phyloP scores from a whole-genome alignment of 371 early-diverging fungal genomes.

The Mucor saturninus region DNA sequence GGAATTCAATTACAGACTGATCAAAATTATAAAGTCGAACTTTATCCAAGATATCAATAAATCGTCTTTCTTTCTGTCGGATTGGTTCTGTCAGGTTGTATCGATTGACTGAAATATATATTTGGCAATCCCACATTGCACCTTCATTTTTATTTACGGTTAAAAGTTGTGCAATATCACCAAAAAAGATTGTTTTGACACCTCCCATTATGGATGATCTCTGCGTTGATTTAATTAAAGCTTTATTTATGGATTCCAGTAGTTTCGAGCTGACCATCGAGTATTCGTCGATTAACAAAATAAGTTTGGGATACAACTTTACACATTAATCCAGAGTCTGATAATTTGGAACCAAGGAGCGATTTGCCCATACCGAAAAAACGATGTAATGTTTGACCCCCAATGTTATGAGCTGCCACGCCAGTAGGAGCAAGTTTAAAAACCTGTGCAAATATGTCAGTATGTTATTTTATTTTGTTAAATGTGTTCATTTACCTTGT shows the following conservation, averaged over 20 bases:
- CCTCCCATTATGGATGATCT: conserved; percentile 4
- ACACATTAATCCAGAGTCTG: neutral
- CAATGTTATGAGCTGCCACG: conserved; percentile 7
- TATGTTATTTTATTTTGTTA: too few relatives aligned
- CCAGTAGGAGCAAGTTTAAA: conserved; percentile 10
- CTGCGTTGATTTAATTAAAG: conserved; percentile 4
- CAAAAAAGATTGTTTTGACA: conserved; percentile 5
- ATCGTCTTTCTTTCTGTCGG: conserved; percentile 1
- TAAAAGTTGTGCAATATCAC: conserved; percentile 8
- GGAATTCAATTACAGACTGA: neutral
- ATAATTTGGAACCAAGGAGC: neutral
- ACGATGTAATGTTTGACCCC: neutral
- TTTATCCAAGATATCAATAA: conserved; percentile 5
- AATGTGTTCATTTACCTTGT: neutral
- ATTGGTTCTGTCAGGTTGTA: neutral
- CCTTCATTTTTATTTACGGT: neutral
- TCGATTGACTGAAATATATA: neutral
- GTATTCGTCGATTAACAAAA: conserved; percentile 7
- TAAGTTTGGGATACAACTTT: conserved; percentile 8
- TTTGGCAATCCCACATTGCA: neutral
- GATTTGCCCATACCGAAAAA: conserved; percentile 12
- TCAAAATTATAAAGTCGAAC: conserved; percentile 1
- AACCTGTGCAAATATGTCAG: neutral
- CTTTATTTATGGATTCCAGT: conserved; percentile 10
- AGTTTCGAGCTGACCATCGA: conserved; percentile 1